Percentiles rank a stretch among this genome's conserved stretches.
phyloP scores from a whole-genome alignment of 2,329 filamentous ascomycete genomes.

The Sordariomycetes sp. region DNA sequence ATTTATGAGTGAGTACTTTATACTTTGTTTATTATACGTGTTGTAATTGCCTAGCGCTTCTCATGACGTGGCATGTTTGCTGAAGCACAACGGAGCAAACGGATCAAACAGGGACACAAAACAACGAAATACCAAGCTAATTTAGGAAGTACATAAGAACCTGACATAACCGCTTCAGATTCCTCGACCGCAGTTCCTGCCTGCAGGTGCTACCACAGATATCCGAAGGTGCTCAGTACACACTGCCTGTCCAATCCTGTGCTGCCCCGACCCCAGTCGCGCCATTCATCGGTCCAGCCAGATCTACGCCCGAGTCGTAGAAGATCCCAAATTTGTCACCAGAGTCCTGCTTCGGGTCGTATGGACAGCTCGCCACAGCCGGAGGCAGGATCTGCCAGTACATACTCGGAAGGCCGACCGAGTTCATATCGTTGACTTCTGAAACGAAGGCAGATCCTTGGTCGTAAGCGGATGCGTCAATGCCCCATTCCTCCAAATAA shows the following conservation, averaged over 20 bases:
- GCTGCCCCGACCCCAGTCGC: slow-evolving; percentile 4
- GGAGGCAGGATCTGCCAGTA: slow-evolving; percentile 22
- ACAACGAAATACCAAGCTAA: too few relatives aligned
- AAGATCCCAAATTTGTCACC: slow-evolving; percentile 8
- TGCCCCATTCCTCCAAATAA: slow-evolving; percentile 18
- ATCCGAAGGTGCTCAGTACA: too few relatives aligned
- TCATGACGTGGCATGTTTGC: too few relatives aligned
- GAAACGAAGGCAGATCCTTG: slow-evolving; percentile 12
- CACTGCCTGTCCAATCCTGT: slow-evolving; percentile 8
- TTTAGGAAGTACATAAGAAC: too few relatives aligned
- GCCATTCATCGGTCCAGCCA: slow-evolving; percentile 5
- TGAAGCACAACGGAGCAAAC: too few relatives aligned
- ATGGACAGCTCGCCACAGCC: slow-evolving; percentile 1
- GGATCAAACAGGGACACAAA: too few relatives aligned
- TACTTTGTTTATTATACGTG: too few relatives aligned
- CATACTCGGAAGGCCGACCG: slow-evolving; percentile 16
- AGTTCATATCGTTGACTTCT: slow-evolving; percentile 17
- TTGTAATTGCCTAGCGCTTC: too few relatives aligned
- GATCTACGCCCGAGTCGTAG: slow-evolving; percentile 6
- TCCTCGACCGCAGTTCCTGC: too few relatives aligned
- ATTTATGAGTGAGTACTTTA: too few relatives aligned
- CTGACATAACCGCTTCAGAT: too few relatives aligned
- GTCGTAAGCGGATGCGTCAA: slow-evolving; percentile 5
- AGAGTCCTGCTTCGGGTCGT: slow-evolving; percentile 3
- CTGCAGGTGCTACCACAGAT: too few relatives aligned